Evolutionary conservation across 225 moss, liverwort and hornwort species (phyloP), one percentile per base, ranked within the genome.

Genomic region (Ulota crispa): DNA sequence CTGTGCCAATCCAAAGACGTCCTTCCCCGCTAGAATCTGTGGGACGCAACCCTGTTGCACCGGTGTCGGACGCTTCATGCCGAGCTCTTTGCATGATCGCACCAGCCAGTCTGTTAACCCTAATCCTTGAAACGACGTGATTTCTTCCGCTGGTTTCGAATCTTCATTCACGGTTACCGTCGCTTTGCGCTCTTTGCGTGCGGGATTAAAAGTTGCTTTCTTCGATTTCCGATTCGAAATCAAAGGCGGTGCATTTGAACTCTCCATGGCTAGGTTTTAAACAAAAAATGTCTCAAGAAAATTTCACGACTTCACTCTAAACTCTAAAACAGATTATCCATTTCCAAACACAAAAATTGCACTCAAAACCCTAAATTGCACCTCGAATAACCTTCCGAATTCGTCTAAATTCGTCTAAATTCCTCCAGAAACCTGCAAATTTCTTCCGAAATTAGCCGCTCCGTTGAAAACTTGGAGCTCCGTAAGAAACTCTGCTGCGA

Each of bases 1-100:
- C 78, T 99, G 93, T 54, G 99, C 99, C 71, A 99, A 74, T 2
- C 96, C 96, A 13, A 99, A 84, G 55, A 96, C 94, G 27, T 96
- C 95, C 84, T 93, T 96, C 56, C 99, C 99, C 10, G 84, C 80
- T 8, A 99, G 65, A 68, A 96, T 88, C 69, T 93, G 89, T 34
- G 96, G 96, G 60, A 99, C 90, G 75, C 99, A 99, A 9, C 80
- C 91, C 77, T 89, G 92, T 73, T 99, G 99, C 65, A 99, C 96
- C 16, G 92, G 93, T 1, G 99, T 96, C 1, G 99, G 96, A 0
- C 71, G 83, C 86, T 89, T 92, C 91, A 99, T 87, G 41, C 96
- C 99, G 15, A 99, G 85, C 89, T 96, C 96, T 71, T 70, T 81
- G 83, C 99, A 99, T 20, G 93, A 77, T 7, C 82, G 79, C 31